A percentile compares a stretch with the other conserved stretches of the same genome.
Conservation (phyloP, 1,284 basidiomycete species). For the Malassezia nana region DNA sequence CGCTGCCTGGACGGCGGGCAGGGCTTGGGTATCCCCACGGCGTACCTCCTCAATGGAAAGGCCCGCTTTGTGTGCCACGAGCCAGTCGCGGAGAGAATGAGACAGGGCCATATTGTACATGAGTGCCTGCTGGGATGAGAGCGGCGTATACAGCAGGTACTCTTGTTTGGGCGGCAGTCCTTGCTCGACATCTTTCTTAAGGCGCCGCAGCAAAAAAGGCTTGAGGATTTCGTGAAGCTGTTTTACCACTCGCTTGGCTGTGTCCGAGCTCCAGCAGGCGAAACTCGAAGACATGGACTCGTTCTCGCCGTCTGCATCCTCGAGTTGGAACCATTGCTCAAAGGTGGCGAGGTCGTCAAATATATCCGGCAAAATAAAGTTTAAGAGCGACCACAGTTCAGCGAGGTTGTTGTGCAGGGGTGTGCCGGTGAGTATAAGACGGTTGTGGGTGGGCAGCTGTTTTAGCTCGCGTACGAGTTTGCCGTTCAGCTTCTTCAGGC, state of each 20-base stretch:
- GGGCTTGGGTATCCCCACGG: background rate
- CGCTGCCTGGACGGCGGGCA: background rate
- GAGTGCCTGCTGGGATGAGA: slow-evolving; percentile 69
- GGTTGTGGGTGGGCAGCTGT: slow-evolving; percentile 68
- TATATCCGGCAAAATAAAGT: slow-evolving; percentile 60
- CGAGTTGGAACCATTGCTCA: slow-evolving; percentile 61
- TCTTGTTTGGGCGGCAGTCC: slow-evolving; percentile 44
- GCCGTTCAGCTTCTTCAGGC: slow-evolving; percentile 84
- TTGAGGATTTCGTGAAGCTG: slow-evolving; percentile 45
- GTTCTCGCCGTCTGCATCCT: background rate
- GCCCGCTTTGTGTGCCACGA: slow-evolving; percentile 36
- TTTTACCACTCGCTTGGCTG: slow-evolving; percentile 53
- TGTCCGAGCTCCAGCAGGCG: slow-evolving; percentile 51
- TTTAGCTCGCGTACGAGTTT: slow-evolving; percentile 77
- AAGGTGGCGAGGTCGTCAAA: slow-evolving; percentile 82
- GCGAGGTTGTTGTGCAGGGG: slow-evolving; percentile 87
- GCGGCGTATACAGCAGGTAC: slow-evolving; percentile 76
- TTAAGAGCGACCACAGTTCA: slow-evolving; percentile 87
- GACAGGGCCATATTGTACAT: slow-evolving; percentile 61
- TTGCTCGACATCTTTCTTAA: slow-evolving; percentile 40
- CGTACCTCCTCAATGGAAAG: background rate
- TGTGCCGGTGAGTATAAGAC: slow-evolving; percentile 87
- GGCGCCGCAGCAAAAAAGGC: slow-evolving; percentile 40
- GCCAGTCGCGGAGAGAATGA: slow-evolving; percentile 30
- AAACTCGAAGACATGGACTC: slow-evolving; percentile 18